Conservation (phyloP, 768 basidiomycete genomes). For the Lactarius pseudohatsudake region DNA sequence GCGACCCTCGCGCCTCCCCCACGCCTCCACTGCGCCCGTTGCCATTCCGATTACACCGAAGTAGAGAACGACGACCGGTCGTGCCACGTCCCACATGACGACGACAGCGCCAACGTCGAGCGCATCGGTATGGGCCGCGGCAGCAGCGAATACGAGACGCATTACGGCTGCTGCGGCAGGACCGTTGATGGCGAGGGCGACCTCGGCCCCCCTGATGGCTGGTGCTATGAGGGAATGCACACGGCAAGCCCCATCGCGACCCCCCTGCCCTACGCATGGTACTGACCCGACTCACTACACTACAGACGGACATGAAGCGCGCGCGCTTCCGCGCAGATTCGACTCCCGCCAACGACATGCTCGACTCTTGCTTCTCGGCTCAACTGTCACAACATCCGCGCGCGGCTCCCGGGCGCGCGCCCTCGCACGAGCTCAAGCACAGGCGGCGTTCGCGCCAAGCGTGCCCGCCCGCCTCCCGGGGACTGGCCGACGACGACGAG, state of each 20-base stretch:
- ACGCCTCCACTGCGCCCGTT: constrained; percentile 69
- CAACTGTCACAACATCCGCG: constrained; percentile 50
- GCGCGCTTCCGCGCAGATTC: constrained; percentile 81
- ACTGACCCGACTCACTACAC: constrained; percentile 2
- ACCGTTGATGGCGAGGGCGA: constrained; percentile 75
- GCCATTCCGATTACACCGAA: constrained; percentile 68
- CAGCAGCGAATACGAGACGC: constrained; percentile 46
- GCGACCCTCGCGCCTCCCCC: constrained; percentile 63
- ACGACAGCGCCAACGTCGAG: constrained; percentile 76
- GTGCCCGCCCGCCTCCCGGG: constrained; percentile 30
- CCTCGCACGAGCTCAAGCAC: constrained; percentile 21
- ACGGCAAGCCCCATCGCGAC: constrained; percentile 48
- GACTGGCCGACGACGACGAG: constrained; percentile 28
- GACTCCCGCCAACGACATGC: constrained; percentile 62
- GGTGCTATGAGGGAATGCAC: constrained; percentile 84
- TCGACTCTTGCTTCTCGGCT: constrained; percentile 56
- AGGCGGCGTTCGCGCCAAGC: constrained; percentile 32
- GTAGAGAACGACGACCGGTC: constrained; percentile 72
- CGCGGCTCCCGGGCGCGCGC: constrained; percentile 29
- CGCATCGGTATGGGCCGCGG: constrained; percentile 45
- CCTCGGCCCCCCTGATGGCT: constrained; percentile 81
- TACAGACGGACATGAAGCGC: constrained; percentile 67
- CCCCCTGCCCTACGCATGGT: not conserved
- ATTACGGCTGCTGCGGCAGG: constrained; percentile 73
- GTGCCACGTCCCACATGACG: constrained; percentile 73